Evolutionary conservation across 768 basidiomycete species (phyloP).

Genomic region (Tremella yokohamensis): DNA sequence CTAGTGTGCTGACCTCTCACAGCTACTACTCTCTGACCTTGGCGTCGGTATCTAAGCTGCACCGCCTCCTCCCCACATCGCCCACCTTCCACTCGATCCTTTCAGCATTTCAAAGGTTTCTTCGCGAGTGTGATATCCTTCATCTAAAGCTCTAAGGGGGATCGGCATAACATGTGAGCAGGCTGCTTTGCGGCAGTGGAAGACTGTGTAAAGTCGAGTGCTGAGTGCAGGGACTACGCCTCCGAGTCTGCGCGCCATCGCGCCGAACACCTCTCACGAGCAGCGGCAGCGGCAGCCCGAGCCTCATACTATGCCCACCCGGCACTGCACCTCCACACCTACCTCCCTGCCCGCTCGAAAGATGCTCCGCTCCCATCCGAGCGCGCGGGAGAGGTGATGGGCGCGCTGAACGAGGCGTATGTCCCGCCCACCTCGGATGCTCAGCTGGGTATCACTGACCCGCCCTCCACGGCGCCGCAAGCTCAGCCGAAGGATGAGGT

Average conservation of each 20-base stretch:
- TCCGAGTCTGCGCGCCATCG: slow-evolving; percentile 18
- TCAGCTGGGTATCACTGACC: slow-evolving; percentile 1
- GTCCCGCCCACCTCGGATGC: slow-evolving; percentile 5
- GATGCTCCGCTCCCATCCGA: background rate
- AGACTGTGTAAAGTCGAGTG: too few species aligned
- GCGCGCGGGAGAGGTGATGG: slow-evolving; percentile 8
- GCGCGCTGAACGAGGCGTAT: slow-evolving; percentile 23
- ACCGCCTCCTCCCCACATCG: too few species aligned
- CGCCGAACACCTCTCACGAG: slow-evolving; percentile 37
- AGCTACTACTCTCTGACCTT: too few species aligned
- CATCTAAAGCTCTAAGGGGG: too few species aligned
- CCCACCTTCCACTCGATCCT: too few species aligned
- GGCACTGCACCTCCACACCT: slow-evolving; percentile 35
- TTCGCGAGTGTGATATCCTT: too few species aligned
- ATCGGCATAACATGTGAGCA: too few species aligned
- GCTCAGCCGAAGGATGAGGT: slow-evolving; percentile 9
- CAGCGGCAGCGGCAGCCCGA: slow-evolving; percentile 41
- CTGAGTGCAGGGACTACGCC: slow-evolving; percentile 27
- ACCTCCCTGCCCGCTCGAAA: slow-evolving; percentile 11
- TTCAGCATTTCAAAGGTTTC: too few species aligned
- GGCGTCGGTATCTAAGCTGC: too few species aligned
- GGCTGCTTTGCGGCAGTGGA: too few species aligned
- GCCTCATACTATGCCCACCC: slow-evolving; percentile 46
- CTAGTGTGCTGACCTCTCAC: too few species aligned
- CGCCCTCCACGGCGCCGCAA: slow-evolving; percentile 1